Evolutionary conservation across 1,284 basidiomycete species (phyloP), one percentile per base, ranked within the genome.

Genomic region (Ganoderma sinense): DNA sequence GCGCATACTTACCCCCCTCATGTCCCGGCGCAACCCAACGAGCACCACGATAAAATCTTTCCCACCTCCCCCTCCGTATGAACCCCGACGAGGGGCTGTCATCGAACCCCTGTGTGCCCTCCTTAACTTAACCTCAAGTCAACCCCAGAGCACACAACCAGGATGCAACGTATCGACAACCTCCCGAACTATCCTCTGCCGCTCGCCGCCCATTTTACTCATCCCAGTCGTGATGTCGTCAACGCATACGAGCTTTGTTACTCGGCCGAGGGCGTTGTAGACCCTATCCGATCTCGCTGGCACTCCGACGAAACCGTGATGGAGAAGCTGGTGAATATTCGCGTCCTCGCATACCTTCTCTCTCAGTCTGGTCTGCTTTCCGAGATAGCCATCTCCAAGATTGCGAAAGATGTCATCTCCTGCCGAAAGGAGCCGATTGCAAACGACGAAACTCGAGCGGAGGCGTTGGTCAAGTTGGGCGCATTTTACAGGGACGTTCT

Each of bases 341-440:
- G 56, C 56, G n/a, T 59, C 56, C 53, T 59, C 33, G 33, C 33
- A n/a, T 33, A 59, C 20, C 33, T 59, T 59, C 56, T 39, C 20
- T 33, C 7, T 59, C 56, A 59, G 20, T 23, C 31, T 4, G 33
- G n/a, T 39, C 20, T 36, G 36, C 56, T 59, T 59, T 20, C 20
- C 8, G 56, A 59, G 31, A 33, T 31, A 39, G 56, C 56, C n/a
- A 39, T 59, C 36, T 59, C 33, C 56, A 59, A 29, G 29, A 33
- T 59, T 20, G 33, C 55, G 31, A 8, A 39, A 20, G 33, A 16
- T 4, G 20, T 59, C 31, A 11, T 59, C 20, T 59, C 56, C 33
- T 59, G 3, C 33, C 33, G 18, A 31, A 6, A 14, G 16, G 18
- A 29, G 4, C 18, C 8, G 13, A 5, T n/a, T 10, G 56, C 10